phyloP scores from a whole-genome alignment of 2,329 filamentous ascomycete species.

The Periconia macrospinosa region DNA sequence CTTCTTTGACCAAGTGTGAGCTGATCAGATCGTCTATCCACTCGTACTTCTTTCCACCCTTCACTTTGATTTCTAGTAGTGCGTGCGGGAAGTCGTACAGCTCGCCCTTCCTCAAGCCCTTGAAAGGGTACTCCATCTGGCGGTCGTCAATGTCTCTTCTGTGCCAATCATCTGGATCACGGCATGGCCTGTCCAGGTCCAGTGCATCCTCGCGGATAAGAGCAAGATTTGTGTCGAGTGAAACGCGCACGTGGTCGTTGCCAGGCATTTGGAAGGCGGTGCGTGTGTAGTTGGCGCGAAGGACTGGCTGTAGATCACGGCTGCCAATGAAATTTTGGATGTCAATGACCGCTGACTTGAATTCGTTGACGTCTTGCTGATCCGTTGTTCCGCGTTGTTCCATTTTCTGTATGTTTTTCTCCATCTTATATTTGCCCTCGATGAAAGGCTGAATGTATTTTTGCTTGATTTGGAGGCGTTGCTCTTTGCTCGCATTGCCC shows the following conservation, averaged over 20 bases:
- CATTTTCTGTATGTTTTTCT: constrained; percentile 87
- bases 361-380: constrained; percentile 65
- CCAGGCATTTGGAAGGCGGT: constrained; percentile 96
- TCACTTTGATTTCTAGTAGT: constrained; percentile 88
- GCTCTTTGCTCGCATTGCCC: constrained; percentile 76
- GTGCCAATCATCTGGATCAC: constrained; percentile 88
- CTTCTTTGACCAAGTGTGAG: constrained; percentile 88
- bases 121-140: constrained; percentile 85
- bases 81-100: constrained; percentile 89
- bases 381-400: constrained; percentile 71
- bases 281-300: constrained; percentile 90
- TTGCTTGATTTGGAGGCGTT: constrained; percentile 83
- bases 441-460: constrained; percentile 92
- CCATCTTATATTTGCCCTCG: constrained; percentile 84
- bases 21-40: constrained; percentile 93
- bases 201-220: constrained; percentile 78
- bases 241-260: constrained; percentile 86
- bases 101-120: constrained; percentile 84
- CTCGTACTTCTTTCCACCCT: constrained; percentile 68
- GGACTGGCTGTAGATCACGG: constrained; percentile 76
- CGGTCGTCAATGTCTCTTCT: constrained; percentile 83
- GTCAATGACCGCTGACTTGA: constrained; percentile 71
- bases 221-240: constrained; percentile 88
- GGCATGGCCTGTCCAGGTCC: constrained; percentile 81
- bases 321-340: constrained; percentile 81